A percentile compares a stretch with the other conserved stretches of the same genome.
Conservation (phyloP, 2,329 filamentous ascomycete genomes). For the Fusarium nisikadoi region DNA sequence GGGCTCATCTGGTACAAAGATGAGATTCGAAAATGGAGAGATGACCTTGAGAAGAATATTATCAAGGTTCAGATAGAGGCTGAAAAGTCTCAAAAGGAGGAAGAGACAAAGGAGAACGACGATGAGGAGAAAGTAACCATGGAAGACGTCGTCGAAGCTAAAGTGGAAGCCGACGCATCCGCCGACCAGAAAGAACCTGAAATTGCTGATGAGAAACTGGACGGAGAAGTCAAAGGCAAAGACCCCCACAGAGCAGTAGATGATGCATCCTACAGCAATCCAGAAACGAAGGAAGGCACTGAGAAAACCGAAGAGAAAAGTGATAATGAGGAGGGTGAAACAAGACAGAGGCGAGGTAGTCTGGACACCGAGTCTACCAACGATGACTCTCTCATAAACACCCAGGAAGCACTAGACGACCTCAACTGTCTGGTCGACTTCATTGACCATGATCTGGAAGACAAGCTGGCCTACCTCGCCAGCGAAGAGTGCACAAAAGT, state of each 20-base stretch:
- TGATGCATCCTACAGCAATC: no score
- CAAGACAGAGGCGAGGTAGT: background rate
- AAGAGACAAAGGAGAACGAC: background rate
- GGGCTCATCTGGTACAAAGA: background rate
- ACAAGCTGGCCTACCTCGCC: accelerated
- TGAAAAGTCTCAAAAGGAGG: background rate
- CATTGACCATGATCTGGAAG: background rate
- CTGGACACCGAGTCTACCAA: background rate
- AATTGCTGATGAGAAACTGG: background rate
- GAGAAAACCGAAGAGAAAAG: background rate
- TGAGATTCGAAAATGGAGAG: background rate
- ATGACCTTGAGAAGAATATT: background rate
- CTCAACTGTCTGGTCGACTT: background rate
- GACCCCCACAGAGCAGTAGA: background rate
- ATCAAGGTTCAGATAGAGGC: background rate
- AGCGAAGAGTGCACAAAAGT: background rate
- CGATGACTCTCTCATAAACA: background rate
- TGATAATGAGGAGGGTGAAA: background rate
- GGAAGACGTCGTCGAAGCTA: background rate
- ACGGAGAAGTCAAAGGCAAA: background rate
- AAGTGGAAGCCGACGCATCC: background rate
- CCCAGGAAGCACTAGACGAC: background rate
- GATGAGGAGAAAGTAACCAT: background rate
- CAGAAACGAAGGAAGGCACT: background rate
- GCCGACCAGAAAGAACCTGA: background rate